Evolutionary conservation across 805 yeast species (phyloP).

Genomic region (Cyberlindnera petersonii): DNA sequence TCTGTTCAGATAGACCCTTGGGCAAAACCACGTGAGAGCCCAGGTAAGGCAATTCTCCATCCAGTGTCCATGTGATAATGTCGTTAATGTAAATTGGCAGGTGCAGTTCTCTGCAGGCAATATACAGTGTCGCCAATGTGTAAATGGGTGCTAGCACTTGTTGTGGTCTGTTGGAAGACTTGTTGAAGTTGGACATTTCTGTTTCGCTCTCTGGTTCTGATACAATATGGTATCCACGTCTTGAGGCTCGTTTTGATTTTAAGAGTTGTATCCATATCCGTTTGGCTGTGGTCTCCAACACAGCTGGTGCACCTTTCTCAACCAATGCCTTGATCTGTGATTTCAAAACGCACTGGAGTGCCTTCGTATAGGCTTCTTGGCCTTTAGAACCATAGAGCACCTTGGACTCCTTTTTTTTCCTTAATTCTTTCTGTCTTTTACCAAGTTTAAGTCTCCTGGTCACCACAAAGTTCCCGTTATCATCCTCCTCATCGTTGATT

Average conservation of each 20-base stretch:
- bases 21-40: constrained; percentile 41
- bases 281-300: constrained; percentile 34
- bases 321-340: constrained; percentile 43
- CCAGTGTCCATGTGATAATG: constrained; percentile 38
- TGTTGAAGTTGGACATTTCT: neutral
- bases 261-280: constrained; percentile 31
- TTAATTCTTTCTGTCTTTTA: constrained; percentile 27
- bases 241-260: neutral
- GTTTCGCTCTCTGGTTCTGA: neutral
- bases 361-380: constrained; percentile 37
- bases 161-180: constrained; percentile 1
- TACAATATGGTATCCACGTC: neutral
- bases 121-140: constrained; percentile 40
- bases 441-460: constrained; percentile 48
- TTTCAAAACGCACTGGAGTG: constrained; percentile 49
- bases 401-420: constrained; percentile 7
- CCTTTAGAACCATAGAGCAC: constrained; percentile 49
- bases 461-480: constrained; percentile 39
- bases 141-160: neutral
- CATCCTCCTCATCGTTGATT: constrained; percentile 79
- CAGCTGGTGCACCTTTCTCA: constrained; percentile 28
- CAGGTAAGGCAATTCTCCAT: constrained; percentile 47
- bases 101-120: constrained; percentile 45
- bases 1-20: constrained; percentile 35
- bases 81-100: constrained; percentile 51